Evolutionary conservation across 805 yeast species (phyloP), one percentile per base, ranked within the genome.

Genomic region (Suhomyces faveliae): DNA sequence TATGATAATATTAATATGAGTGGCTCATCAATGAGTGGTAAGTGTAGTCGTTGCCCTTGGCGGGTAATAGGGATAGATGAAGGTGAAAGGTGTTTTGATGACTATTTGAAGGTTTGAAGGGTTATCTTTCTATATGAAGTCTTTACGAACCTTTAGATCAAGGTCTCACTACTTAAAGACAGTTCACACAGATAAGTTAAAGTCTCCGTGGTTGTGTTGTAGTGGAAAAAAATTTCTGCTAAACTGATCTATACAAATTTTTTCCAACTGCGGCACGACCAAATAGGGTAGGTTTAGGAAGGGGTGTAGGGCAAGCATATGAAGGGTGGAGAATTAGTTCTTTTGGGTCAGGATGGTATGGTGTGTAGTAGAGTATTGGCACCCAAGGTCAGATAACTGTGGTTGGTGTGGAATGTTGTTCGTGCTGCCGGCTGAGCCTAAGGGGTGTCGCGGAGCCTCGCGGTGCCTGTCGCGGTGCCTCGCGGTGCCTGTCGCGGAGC

Each of bases 221-320:
- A 20, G 43, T 40, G 5, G 22, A 17, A 40, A 40, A 40, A 39
- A 39, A 39, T 39, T 35, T 39, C 30, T 33, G 30, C 37, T 33
- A 33, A 30, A 33, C 10, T 33, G 37, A 33, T 33, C 37, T 17
- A 33, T 15, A 33, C 37, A 17, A 33, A 33, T 15, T 15, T 33
- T 33, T 33, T 33, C 37, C 37, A 25, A 40, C 43, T 21, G 30
- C 30, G 25, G 43, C 43, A 40, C 43, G 43, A 40, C 43, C 43
- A 5, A 12, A 27, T 5, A 24, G 27, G 27, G 27, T 24, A 24
- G 5, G 30, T 9, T 27, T 5, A 13, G 40, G 24, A 10, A 7
- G 12, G 24, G 24, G 23, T n/a, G 20, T 5, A 20, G 40, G 40
- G 10, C n/a, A n/a, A n/a, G n/a, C n/a, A n/a, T n/a, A n/a, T n/a